These are phyloP conservation scores for Rhododendron vialii DNA, from an alignment of 148 eudicot species.

Conservation along the genomic window DNA sequence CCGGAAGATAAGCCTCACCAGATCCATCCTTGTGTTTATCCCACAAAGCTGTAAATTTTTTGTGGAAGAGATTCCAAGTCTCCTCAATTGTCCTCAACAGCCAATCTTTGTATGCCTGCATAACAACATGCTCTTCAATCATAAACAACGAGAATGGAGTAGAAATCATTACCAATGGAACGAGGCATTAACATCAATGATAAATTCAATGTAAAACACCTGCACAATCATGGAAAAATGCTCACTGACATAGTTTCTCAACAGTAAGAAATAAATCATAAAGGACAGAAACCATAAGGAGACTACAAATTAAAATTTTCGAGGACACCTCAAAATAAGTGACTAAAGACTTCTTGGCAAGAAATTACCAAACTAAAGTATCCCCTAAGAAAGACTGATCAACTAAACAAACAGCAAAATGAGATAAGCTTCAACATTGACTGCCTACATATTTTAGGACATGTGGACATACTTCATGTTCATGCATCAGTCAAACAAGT, in stretches of 20 bases:
- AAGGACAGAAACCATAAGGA: neutral
- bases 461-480: neutral
- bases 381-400: neutral
- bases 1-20: constrained; percentile 92
- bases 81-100: constrained; percentile 57
- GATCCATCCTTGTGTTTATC: constrained; percentile 72
- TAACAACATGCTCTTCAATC: neutral
- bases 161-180: neutral
- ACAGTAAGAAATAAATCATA: neutral
- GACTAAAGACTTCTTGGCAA: neutral
- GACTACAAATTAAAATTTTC: neutral
- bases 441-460: neutral
- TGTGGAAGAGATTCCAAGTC: constrained; percentile 75
- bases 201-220: neutral
- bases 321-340: neutral
- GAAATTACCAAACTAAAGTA: neutral
- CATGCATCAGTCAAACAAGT: neutral
- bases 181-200: neutral
- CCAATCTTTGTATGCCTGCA: constrained; percentile 77
- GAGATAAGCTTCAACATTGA: neutral
- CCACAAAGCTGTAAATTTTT: constrained; percentile 78
- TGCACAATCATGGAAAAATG: neutral
- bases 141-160: neutral
- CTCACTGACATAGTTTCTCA: neutral
- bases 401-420: neutral